Base-by-base conservation (phyloP, 495 filamentous ascomycete species). In the Lasiosphaeria hispida region DNA sequence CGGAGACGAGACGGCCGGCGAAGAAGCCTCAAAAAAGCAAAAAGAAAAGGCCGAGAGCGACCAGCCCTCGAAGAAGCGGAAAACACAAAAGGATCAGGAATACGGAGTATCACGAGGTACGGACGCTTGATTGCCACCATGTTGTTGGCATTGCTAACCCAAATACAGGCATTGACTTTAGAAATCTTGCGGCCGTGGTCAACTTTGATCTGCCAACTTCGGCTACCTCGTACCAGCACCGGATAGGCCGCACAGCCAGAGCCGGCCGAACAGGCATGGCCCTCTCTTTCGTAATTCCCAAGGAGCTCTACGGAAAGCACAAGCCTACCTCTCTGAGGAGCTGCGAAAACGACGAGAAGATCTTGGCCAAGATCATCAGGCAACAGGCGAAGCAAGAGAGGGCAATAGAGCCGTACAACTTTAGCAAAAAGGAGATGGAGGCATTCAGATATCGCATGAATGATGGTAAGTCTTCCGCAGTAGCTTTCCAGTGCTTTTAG, bases 171-270 rank as follows among this genome's bases (percentile, higher is more conserved):
- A 94, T 97, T 70, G 94, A 99, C 72, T 99, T 99, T 80, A 87
- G 90, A 60, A 90, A 96, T 71, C 91, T 97, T 51, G 86, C 92
- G 18, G 91, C 88, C 58, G 91, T 99, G 17, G 83, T 99, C 62
- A 99, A 99, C 79, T 97, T 97, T 65, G 94, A 99, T 72, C 85
- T 97, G 39, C 95, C 94, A 0, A 82, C 83, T 35, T 87, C 83
- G 10, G 86, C 90, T n/a, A 92, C 88, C 69, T 95, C 91, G 4
- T 99, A 99, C 67, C 94, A 69, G 9, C 94, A 99, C 74, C 87
- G 94, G 48, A 94, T 97, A 69, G 94, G 94, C 36, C 86, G 94
- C 19, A 99, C 94, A 1, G 94, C 91, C 11, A 83, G 94, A 40
- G 95, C 92, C 7, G 92, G 92, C 1, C 87, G 91, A 57, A 84